Evolutionary conservation across 352 stramenopile genomes (phyloP).

Genomic region (Phytophthora litchii): DNA sequence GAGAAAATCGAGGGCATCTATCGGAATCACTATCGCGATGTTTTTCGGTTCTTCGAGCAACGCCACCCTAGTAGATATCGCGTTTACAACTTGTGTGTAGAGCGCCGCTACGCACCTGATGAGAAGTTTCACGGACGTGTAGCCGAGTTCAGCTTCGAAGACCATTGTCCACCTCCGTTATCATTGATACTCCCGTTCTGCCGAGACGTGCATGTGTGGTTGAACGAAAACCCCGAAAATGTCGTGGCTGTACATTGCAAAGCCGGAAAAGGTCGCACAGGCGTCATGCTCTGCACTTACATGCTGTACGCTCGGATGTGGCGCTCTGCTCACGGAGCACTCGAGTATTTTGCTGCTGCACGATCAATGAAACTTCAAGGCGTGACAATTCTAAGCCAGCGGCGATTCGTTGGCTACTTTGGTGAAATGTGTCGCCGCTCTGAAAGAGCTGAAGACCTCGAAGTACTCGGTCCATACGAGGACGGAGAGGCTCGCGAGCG

Average conservation of each 20-base stretch:
- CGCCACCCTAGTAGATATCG: slow-evolving; percentile 81
- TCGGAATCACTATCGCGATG: slow-evolving; percentile 90
- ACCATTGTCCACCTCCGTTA: slow-evolving; percentile 85
- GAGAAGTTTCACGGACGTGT: slow-evolving; percentile 77
- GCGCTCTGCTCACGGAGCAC: slow-evolving; percentile 57
- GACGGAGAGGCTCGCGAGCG: slow-evolving; percentile 33
- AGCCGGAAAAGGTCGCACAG: slow-evolving; percentile 89
- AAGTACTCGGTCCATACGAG: slow-evolving; percentile 23
- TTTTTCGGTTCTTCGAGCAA: slow-evolving; percentile 90
- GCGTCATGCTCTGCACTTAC: slow-evolving; percentile 88
- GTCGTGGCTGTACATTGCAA: slow-evolving; percentile 93
- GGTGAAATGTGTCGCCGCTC: slow-evolving; percentile 50
- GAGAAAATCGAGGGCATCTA: slow-evolving; percentile 89
- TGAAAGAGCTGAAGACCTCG: slow-evolving; percentile 19
- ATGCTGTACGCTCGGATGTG: slow-evolving; percentile 73
- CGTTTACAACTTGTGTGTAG: slow-evolving; percentile 93
- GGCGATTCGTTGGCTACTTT: slow-evolving; percentile 84
- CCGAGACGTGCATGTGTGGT: slow-evolving; percentile 61
- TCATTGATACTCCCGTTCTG: slow-evolving; percentile 78
- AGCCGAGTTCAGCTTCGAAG: slow-evolving; percentile 85
- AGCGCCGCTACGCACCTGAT: slow-evolving; percentile 80
- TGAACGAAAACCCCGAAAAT: slow-evolving; percentile 63
- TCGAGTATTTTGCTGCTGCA: slow-evolving; percentile 73
- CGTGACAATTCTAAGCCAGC: slow-evolving; percentile 85
- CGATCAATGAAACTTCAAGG: slow-evolving; percentile 80